These are phyloP conservation scores for Choanephora cucurbitarum DNA, from an alignment of 371 early-diverging fungal genomes.

Conservation along the genomic window DNA sequence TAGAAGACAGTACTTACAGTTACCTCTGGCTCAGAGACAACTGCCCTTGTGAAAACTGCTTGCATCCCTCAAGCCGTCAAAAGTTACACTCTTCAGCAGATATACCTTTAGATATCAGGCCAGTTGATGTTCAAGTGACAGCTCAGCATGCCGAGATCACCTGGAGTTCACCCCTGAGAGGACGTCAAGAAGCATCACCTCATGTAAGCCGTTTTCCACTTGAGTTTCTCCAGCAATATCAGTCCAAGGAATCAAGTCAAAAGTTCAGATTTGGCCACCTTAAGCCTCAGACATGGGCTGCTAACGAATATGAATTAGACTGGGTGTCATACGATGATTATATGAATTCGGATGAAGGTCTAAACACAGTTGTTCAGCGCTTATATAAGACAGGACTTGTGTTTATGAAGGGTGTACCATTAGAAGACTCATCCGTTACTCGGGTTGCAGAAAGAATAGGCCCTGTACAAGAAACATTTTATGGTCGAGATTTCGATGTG, in stretches of 20 bases:
- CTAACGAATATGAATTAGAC: constrained; percentile 43
- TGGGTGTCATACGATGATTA: constrained; percentile 67
- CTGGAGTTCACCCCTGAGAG: constrained; percentile 46
- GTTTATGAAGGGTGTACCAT: constrained; percentile 75
- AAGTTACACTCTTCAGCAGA: constrained; percentile 83
- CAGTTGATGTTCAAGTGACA: constrained; percentile 26
- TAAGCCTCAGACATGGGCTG: constrained; percentile 54
- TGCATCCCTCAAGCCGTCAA: constrained; percentile 77
- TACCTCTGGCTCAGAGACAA: constrained; percentile 83
- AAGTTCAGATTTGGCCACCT: constrained; percentile 42
- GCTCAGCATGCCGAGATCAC: constrained; percentile 38
- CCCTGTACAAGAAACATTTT: constrained; percentile 78
- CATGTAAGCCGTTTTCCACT: constrained; percentile 52
- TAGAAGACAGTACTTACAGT: constrained; percentile 41
- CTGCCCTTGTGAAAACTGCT: constrained; percentile 73
- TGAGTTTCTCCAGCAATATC: constrained; percentile 41
- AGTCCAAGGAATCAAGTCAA: constrained; percentile 27
- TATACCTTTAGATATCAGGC: constrained; percentile 59
- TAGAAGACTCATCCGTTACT: constrained; percentile 52
- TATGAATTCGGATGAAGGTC: constrained; percentile 60
- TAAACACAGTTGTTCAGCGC: constrained; percentile 57
- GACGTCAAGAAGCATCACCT: constrained; percentile 31
- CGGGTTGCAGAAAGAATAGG: constrained; percentile 76
- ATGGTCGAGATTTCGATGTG: constrained; percentile 86
- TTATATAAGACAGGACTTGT: constrained; percentile 72